Base-by-base conservation (phyloP, 1,284 basidiomycete genomes). In the Ustilago nuda region DNA sequence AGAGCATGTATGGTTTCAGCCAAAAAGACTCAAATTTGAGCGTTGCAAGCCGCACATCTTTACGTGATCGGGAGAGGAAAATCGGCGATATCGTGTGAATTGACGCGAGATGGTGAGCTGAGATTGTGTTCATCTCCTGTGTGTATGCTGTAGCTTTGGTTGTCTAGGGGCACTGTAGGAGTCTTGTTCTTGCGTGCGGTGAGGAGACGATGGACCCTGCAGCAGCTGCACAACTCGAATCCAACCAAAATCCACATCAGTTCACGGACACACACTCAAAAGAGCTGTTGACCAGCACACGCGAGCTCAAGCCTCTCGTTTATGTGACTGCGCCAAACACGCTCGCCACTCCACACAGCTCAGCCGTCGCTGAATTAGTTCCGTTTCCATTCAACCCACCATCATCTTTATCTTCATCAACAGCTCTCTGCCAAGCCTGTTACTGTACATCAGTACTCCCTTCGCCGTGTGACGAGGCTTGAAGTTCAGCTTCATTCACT, bases 11-110 rank as follows among this genome's bases (percentile, higher is more conserved):
- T 19, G 32, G 55, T 12, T 46, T 33, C 36, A 23, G 45, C 35
- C 37, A 51, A 59, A 59, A 39, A 59, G 32, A 41, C 35, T 51
- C 57, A 51, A 59, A 59, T 39, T 50, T 39, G 46, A 35, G 13
- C 45, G 19, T 59, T 32, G 7, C 41, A 19, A 48, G n/a, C 45
- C 23, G 45, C 45, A 48, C 23, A 19, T 15, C 45, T 27, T 32
- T 27, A 4, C 4, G 4, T 27, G 17, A 53, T 53, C 51, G 51
- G 41, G 55, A 23, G 6, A 19, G 6, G 5, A 15, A 50, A 32
- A 45, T 50, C 48, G 48, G 55, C 41, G 43, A 46, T 41, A 37
- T 8, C 43, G 46, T 2, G n/a, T 36, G n/a, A n/a, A 46, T n/a
- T 55, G 53, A 27, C 53, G 35, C 35, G 53, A 55, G n/a, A 19